Base-by-base conservation (phyloP, 1,284 basidiomycete genomes). In the Baeospora myosura region DNA sequence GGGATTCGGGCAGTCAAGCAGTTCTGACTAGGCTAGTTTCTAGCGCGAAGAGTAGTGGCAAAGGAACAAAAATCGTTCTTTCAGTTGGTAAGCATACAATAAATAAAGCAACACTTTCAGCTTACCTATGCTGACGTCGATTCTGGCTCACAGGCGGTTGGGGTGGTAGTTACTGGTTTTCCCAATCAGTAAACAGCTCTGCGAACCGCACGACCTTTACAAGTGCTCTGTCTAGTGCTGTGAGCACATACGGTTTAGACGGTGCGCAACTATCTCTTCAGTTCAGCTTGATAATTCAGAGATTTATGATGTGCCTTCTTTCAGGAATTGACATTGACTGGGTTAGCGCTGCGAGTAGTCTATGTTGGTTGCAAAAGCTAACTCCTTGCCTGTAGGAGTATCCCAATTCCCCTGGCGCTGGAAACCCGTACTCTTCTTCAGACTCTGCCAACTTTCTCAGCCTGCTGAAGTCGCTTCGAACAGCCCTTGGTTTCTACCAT, bases 311-410 rank as follows among this genome's bases (percentile, higher is more conserved):
- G n/a, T n/a, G n/a, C n/a, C n/a, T 44, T 11, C 29, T 4, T 32
- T n/a, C 40, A 68, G 66, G 66, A 48, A 74, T 89, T 51, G 85
- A 88, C 58, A 74, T 88, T 46, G 86, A 89, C 55, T 88, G 84
- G 74, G 71, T 69, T 50, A 26, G 52, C 48, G 10, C 36, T n/a
- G n/a, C n/a, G 12, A 3, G 11, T 8, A 38, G 21, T 12, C 10
- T 3, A 14, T 14, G 8, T 40, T 35, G 4, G 20, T 23, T 26
- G 4, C 16, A 6, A 10, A 31, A 20, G 10, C 18, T 34, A 18
- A n/a, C n/a, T n/a, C 23, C 7, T 42, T 52, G 12, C n/a, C n/a
- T n/a, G n/a, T n/a, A 69, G 68, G 85, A 88, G 66, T 89, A 88
- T 56, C 87, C 87, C 7, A 82, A 81, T 45, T 69, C 73, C 7